phyloP scores from a whole-genome alignment of 2,329 filamentous ascomycete genomes.

The Phaeophleospora eucalypticola region DNA sequence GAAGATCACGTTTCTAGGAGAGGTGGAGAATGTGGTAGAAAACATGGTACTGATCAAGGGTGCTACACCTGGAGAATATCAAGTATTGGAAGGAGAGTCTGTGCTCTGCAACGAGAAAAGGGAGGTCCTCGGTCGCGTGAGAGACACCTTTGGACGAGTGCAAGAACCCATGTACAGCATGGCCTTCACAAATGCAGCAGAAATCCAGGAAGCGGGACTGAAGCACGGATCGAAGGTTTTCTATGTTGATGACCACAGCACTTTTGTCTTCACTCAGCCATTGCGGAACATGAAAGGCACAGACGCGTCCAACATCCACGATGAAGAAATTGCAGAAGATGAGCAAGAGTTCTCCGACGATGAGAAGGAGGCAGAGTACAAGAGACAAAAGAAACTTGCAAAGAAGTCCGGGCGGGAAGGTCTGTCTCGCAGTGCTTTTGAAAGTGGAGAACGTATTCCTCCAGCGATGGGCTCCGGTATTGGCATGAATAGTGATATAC shows the following conservation, averaged over 20 bases:
- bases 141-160: constrained; percentile 81
- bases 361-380: constrained; percentile 69
- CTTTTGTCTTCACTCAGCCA: constrained; percentile 80
- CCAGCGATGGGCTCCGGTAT: neutral
- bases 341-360: constrained; percentile 97
- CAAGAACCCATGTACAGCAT: constrained; percentile 83
- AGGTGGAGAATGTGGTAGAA: constrained; percentile 72
- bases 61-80: constrained; percentile 72
- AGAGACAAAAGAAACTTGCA: constrained; percentile 32
- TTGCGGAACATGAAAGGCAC: constrained; percentile 78
- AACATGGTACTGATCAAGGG: constrained; percentile 76
- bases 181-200: constrained; percentile 64
- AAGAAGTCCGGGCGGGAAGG: constrained; percentile 28
- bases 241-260: constrained; percentile 74
- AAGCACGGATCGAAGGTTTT: constrained; percentile 66
- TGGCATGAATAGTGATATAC: constrained; percentile 21
- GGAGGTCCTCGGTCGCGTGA: constrained; percentile 71
- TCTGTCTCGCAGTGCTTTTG: constrained; percentile 20
- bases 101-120: constrained; percentile 75
- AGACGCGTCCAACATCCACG: constrained; percentile 90
- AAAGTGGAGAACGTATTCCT: constrained; percentile 6
- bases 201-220: constrained; percentile 65
- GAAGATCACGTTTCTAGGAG: constrained; percentile 70
- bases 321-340: constrained; percentile 81
- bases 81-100: constrained; percentile 79